Conservation (phyloP, 495 filamentous ascomycete species). For the Penicillium daleae region DNA sequence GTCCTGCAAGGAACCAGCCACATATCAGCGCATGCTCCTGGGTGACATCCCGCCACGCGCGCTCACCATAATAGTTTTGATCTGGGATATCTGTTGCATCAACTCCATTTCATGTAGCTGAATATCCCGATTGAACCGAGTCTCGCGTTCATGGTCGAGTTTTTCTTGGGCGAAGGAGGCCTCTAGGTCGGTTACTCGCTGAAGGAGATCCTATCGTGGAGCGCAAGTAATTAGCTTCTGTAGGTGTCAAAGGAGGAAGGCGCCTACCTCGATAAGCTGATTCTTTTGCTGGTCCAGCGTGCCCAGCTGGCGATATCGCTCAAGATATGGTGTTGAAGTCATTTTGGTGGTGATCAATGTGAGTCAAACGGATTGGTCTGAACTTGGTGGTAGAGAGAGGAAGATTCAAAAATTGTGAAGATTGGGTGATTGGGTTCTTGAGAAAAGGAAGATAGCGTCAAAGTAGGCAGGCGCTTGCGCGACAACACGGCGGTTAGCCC, state of each 20-base stretch:
- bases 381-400: slow-evolving; percentile 5
- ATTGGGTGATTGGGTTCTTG: slow-evolving; percentile 18
- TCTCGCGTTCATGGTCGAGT: slow-evolving; percentile 58
- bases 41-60: slow-evolving; percentile 5
- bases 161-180: slow-evolving; percentile 52
- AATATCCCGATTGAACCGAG: slow-evolving; percentile 58
- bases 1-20: slow-evolving; percentile 52
- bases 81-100: slow-evolving; percentile 54
- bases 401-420: slow-evolving; percentile 9
- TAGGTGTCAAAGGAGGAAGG: slow-evolving; percentile 7
- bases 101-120: slow-evolving; percentile 57
- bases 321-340: slow-evolving; percentile 41
- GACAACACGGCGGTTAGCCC: slow-evolving; percentile 19
- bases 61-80: slow-evolving; percentile 55
- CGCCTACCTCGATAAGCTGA: slow-evolving; percentile 54
- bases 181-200: slow-evolving; percentile 51
- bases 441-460: slow-evolving; percentile 16
- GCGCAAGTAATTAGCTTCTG: slow-evolving; percentile 23
- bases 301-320: slow-evolving; percentile 53
- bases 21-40: slow-evolving; percentile 28
- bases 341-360: slow-evolving; percentile 23
- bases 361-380: slow-evolving; percentile 4
- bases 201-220: slow-evolving; percentile 49
- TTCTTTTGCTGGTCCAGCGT: slow-evolving; percentile 55
- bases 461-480: slow-evolving; percentile 22